These are phyloP conservation scores for Mucor velutinosus DNA, from an alignment of 371 early-diverging fungal genomes.

Conservation along the genomic window DNA sequence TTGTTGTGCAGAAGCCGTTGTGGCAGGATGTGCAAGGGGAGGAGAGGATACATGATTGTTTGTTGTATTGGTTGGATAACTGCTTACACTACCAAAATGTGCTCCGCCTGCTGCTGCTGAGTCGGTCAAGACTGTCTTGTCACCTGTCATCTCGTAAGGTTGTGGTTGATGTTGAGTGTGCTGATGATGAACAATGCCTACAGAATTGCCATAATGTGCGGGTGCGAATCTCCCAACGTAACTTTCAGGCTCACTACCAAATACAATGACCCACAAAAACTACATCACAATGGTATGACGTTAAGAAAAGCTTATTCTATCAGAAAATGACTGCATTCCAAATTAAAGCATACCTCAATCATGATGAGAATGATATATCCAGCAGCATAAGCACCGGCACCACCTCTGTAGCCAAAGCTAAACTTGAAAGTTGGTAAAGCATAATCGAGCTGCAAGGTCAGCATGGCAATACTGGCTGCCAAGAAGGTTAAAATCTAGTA, in stretches of 20 bases:
- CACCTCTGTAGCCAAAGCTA: constrained; percentile 12
- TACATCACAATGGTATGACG: background rate
- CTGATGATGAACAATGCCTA: constrained; percentile 23
- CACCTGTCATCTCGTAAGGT: constrained; percentile 31
- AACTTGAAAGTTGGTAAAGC: constrained; percentile 12
- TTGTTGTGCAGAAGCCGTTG: background rate
- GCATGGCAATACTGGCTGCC: constrained; percentile 38
- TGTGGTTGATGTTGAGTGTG: constrained; percentile 13
- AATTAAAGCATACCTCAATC: constrained; percentile 32
- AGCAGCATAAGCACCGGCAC: constrained; percentile 35
- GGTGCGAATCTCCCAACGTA: constrained; percentile 30
- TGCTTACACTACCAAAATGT: background rate
- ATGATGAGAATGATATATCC: constrained; percentile 48
- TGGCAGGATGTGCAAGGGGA: constrained; percentile 13
- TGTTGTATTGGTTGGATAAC: background rate
- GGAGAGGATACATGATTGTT: background rate
- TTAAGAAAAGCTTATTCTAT: background rate
- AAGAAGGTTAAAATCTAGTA: constrained; percentile 44
- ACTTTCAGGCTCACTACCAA: constrained; percentile 49
- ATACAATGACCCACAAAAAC: constrained; percentile 51
- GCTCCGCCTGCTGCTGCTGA: background rate
- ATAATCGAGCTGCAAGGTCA: constrained; percentile 35
- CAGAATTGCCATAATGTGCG: constrained; percentile 22
- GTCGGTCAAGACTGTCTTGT: constrained; percentile 28
- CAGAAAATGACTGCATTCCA: no score